Evolutionary conservation across 176 grass and related monocot genomes (phyloP).

Genomic region (Lolium multiflorum): DNA sequence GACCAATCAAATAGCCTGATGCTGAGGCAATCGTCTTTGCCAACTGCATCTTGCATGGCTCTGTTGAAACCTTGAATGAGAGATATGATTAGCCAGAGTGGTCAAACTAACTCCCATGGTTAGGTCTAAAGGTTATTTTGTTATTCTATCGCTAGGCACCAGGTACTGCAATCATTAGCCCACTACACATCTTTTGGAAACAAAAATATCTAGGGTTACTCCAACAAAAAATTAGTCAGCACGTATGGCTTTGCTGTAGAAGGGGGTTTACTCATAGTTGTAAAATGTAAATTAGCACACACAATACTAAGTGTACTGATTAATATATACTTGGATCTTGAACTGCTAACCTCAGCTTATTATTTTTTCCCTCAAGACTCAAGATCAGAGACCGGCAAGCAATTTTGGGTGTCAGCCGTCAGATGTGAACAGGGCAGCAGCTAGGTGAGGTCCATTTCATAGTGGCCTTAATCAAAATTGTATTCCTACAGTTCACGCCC

Average conservation of each 20-base stretch:
- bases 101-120: constrained; percentile 35
- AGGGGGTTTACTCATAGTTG: background rate
- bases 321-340: background rate
- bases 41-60: constrained; percentile 28
- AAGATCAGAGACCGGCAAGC: background rate
- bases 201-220: background rate
- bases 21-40: background rate
- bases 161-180: constrained; percentile 48
- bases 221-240: background rate
- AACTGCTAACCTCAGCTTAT: background rate
- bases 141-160: constrained; percentile 24
- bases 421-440: background rate
- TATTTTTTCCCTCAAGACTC: background rate
- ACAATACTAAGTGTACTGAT: background rate
- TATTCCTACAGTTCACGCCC: background rate
- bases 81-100: constrained; percentile 40
- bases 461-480: background rate
- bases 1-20: constrained; percentile 6
- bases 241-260: constrained; percentile 12
- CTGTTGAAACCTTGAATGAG: constrained; percentile 24
- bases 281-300: background rate
- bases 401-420: background rate
- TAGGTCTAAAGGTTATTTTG: constrained; percentile 39
- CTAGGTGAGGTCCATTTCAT: background rate
- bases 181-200: background rate